Conservation (phyloP, 805 yeast species). For the Teunomyces pallodes region DNA sequence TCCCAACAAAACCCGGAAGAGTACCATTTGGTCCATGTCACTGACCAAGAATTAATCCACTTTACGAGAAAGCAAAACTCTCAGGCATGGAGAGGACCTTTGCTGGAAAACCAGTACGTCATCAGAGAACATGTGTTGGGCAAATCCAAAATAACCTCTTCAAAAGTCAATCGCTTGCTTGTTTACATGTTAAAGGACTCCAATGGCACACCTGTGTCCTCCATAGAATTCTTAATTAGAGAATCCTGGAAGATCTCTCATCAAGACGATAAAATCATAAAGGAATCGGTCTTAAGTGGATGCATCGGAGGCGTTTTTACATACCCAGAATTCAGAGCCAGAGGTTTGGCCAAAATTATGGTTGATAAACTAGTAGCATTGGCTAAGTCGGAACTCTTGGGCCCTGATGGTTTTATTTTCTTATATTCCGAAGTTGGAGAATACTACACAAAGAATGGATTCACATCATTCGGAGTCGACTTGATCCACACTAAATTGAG, state of each 20-base stretch:
- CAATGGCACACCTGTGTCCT: conserved; percentile 22
- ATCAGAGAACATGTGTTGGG: conserved; percentile 32
- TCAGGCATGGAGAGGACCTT: conserved; percentile 35
- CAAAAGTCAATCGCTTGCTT: conserved; percentile 14
- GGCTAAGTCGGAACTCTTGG: conserved; percentile 20
- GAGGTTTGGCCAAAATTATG: conserved; percentile 40
- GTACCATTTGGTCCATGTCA: conserved; percentile 15
- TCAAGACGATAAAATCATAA: conserved; percentile 13
- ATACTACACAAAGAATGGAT: conserved; percentile 37
- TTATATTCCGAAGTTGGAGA: conserved; percentile 46
- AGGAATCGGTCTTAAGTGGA: conserved; percentile 25
- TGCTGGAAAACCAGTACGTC: conserved; percentile 32
- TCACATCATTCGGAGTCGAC: conserved; percentile 36
- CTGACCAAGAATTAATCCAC: conserved; percentile 23
- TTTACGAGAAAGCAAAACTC: conserved; percentile 36
- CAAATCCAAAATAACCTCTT: conserved; percentile 18
- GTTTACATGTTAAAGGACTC: conserved; percentile 25
- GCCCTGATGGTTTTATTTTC: conserved; percentile 33
- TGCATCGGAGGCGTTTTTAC: conserved; percentile 45
- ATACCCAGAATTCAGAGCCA: conserved; percentile 32
- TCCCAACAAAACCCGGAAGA: conserved; percentile 2
- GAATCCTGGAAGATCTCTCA: conserved; percentile 24
- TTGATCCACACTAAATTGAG: conserved; percentile 24
- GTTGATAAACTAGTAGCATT: conserved; percentile 32
- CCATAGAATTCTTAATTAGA: conserved; percentile 35